Percentiles rank a stretch among this genome's conserved stretches.
Evolutionary conservation across 176 grass and related monocot genomes (phyloP).

Genomic region (Cenchrus fungigraminus): DNA sequence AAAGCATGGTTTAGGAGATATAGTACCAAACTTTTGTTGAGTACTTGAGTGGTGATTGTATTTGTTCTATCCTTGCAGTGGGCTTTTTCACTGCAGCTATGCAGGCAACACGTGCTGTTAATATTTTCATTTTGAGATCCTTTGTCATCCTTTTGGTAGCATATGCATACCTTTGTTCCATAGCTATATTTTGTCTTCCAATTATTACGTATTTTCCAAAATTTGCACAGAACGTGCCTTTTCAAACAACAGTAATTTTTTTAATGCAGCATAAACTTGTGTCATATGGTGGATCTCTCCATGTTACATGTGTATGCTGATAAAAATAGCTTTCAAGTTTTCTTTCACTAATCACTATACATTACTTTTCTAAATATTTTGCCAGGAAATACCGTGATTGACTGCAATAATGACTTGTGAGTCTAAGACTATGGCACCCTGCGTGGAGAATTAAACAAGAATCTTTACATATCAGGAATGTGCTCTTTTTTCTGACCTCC

Average conservation of each 20-base stretch:
- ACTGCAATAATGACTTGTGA: constrained; percentile 47
- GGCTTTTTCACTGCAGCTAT: background rate
- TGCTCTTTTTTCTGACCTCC: constrained; percentile 57
- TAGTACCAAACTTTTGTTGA: background rate
- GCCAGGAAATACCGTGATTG: background rate
- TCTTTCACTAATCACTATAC: constrained; percentile 13
- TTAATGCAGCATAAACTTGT: constrained; percentile 39
- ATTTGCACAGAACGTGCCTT: constrained; percentile 4
- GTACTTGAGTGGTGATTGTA: background rate
- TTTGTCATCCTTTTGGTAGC: background rate
- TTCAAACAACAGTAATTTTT: background rate
- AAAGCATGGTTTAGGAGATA: constrained; percentile 3
- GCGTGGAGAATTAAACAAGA: constrained; percentile 53
- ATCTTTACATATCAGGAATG: constrained; percentile 59
- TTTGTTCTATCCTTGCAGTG: background rate
- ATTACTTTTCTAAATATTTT: too few species aligned
- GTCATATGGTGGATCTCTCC: constrained; percentile 52
- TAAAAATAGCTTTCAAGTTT: constrained; percentile 8
- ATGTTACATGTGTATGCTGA: constrained; percentile 45
- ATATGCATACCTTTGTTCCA: constrained; percentile 3
- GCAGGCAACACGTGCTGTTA: background rate
- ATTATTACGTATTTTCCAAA: background rate
- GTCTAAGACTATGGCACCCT: constrained; percentile 48
- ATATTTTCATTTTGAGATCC: constrained; percentile 7
- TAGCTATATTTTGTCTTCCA: constrained; percentile 25